Evolutionary conservation across 2,329 filamentous ascomycete genomes (phyloP).

Genomic region (Hypoxylon sp.): DNA sequence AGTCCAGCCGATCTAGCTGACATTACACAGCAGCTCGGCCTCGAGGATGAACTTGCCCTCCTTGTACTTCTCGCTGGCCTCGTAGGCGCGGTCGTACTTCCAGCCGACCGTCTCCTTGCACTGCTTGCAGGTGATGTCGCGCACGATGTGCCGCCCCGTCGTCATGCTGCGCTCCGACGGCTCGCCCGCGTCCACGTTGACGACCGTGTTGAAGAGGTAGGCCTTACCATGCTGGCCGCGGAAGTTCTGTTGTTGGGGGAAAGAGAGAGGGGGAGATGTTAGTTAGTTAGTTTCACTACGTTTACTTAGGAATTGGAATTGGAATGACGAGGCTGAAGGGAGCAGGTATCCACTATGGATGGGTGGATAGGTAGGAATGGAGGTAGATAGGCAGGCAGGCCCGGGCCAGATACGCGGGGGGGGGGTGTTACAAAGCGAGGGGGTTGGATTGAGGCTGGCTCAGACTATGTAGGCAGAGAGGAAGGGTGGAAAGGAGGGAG

Average conservation of each 20-base stretch:
- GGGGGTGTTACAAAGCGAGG: constrained; percentile 5
- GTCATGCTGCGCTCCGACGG: constrained; percentile 98
- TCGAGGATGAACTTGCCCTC: constrained; percentile 98
- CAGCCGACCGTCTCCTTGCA: constrained; percentile 95
- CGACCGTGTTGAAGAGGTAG: constrained; percentile 93
- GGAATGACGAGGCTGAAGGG: constrained; percentile 9
- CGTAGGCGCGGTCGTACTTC: constrained; percentile 99
- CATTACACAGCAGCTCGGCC: constrained; percentile 87
- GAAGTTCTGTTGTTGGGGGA: constrained; percentile 79
- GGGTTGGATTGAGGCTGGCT: constrained; percentile 4
- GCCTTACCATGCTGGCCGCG: constrained; percentile 98
- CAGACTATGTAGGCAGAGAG: constrained; percentile 22
- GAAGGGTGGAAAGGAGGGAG: constrained; percentile 31
- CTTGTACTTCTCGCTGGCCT: constrained; percentile 95
- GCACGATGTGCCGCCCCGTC: constrained; percentile 92
- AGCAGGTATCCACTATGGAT: not conserved
- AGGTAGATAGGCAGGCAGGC: not conserved
- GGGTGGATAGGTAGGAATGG: constrained; percentile 7
- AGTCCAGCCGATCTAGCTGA: constrained; percentile 70
- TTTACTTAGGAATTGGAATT: not conserved
- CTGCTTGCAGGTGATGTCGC: constrained; percentile 91
- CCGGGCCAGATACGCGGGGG: too few relatives aligned
- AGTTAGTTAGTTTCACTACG: not conserved
- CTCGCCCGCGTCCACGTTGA: constrained; percentile 88
- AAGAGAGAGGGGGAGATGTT: not conserved